These are phyloP conservation scores for Bruguiera hainesii DNA, from an alignment of 441 rosid genomes.

Conservation along the genomic window DNA sequence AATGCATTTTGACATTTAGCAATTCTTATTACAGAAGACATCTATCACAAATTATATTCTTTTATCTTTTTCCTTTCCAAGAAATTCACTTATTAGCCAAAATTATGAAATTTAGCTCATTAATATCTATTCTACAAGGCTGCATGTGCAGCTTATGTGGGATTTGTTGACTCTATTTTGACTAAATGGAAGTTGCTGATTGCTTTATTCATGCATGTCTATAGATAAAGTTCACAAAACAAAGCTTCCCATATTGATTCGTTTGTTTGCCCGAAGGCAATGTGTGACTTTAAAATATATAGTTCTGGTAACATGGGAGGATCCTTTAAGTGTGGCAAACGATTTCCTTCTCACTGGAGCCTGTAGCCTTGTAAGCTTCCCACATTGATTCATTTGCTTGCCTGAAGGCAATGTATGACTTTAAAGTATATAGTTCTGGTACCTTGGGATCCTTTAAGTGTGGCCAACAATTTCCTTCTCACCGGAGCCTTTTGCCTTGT, in stretches of 20 bases:
- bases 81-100: not conserved
- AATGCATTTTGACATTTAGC: not conserved
- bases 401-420: constrained; percentile 13
- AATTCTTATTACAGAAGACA: not conserved
- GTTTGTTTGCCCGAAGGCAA: constrained; percentile 11
- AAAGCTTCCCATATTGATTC: not conserved
- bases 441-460: constrained; percentile 51
- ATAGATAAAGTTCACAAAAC: too few species aligned
- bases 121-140: not conserved
- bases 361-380: too few species aligned
- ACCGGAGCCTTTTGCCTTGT: too few species aligned
- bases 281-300: constrained; percentile 17
- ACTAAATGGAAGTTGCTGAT: too few species aligned
- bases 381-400: constrained; percentile 9
- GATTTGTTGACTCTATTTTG: too few species aligned
- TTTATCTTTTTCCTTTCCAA: not conserved
- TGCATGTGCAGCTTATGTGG: not conserved
- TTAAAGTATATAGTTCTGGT: constrained; percentile 16
- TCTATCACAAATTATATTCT: not conserved
- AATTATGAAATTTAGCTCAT: not conserved
- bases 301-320: constrained; percentile 36
- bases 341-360: too few species aligned
- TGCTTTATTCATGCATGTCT: too few species aligned
- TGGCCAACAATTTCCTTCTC: too few species aligned
- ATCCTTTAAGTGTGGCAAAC: constrained; percentile 31